Evolutionary conservation across 305 asterid species (phyloP).

Genomic region (Petunia hybrid): DNA sequence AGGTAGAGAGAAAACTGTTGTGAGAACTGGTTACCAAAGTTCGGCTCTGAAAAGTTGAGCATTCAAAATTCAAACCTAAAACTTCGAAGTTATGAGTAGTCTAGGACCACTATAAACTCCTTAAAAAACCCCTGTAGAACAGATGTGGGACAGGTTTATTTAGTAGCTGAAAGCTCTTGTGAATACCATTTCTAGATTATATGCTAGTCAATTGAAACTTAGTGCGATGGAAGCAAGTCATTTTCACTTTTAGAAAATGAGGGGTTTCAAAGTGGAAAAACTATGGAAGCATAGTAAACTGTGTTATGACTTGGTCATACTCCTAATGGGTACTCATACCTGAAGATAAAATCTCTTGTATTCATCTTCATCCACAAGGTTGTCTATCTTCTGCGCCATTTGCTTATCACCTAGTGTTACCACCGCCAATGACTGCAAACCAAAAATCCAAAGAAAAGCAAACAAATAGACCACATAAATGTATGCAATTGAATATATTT

Average conservation of each 20-base stretch:
- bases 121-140: neutral
- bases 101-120: neutral
- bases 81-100: neutral
- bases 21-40: neutral
- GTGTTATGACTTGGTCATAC: neutral
- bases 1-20: neutral
- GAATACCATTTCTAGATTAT: no score
- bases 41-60: neutral
- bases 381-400: slow-evolving; percentile 96
- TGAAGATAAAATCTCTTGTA: slow-evolving; percentile 98
- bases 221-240: no score
- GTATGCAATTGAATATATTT: neutral
- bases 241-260: neutral
- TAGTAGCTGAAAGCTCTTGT: neutral
- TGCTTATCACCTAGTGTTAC: slow-evolving; percentile 95
- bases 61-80: neutral
- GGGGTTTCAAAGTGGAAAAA: neutral
- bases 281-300: neutral
- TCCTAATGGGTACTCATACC: slow-evolving; percentile 52
- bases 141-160: neutral
- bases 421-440: slow-evolving; percentile 81
- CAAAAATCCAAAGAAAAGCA: slow-evolving; percentile 32
- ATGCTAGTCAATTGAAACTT: no score
- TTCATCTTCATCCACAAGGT: slow-evolving; percentile 93
- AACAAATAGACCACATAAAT: neutral